Conservation (phyloP, 768 basidiomycete species). For the Rhizopogon salebrosus region DNA sequence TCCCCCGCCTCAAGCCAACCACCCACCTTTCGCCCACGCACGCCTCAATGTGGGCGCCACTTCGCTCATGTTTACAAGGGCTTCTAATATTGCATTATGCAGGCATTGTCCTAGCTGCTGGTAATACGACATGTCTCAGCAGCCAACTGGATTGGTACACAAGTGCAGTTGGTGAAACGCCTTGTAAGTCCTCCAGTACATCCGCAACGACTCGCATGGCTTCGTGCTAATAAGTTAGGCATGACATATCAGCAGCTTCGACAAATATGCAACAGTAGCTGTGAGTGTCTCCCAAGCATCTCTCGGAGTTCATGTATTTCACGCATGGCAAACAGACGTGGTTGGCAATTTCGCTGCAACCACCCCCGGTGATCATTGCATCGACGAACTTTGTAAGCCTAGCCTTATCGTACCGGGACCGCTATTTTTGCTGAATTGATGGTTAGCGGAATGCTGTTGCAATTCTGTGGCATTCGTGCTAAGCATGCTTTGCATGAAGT, state of each 20-base stretch:
- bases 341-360: neutral
- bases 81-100: neutral
- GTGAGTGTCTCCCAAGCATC: conserved; percentile 4
- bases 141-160: conserved; percentile 18
- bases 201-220: neutral
- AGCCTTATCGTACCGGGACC: neutral
- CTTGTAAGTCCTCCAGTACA: conserved; percentile 9
- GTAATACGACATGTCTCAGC: conserved; percentile 13
- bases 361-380: neutral
- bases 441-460: conserved; percentile 14
- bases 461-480: conserved; percentile 17
- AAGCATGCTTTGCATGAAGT: conserved; percentile 24
- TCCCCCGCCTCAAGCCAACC: neutral
- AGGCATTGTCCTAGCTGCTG: conserved; percentile 1
- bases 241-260: conserved; percentile 17
- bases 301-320: neutral
- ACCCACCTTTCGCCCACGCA: no score
- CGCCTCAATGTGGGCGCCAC: neutral
- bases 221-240: conserved; percentile 6
- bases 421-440: neutral
- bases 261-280: conserved; percentile 15
- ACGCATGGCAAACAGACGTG: neutral
- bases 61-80: neutral
- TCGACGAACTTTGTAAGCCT: neutral
- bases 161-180: conserved; percentile 16